Percentiles rank a stretch among this genome's conserved stretches.
These are phyloP conservation scores for Papiliotrema terrestris DNA, from an alignment of 1,284 basidiomycete species.

Conservation along the genomic window DNA sequence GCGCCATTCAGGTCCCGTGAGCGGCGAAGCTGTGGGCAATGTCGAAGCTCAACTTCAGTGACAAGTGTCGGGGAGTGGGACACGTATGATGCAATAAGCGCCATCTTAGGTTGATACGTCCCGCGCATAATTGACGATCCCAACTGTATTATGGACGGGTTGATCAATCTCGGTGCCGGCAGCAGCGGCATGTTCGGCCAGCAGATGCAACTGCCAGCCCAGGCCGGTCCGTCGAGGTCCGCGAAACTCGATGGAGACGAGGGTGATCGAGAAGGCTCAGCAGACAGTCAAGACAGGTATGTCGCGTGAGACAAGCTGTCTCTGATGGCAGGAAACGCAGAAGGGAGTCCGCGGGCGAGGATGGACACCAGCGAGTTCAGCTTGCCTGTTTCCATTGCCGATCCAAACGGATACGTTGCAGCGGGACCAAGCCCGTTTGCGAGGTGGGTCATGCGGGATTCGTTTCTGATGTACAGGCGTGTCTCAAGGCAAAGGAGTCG, in stretches of 20 bases:
- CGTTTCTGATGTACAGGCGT: constrained; percentile 23
- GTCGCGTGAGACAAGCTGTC: neutral
- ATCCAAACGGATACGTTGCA: constrained; percentile 48
- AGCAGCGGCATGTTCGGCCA: neutral
- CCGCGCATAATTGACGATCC: no score
- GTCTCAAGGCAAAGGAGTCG: constrained; percentile 37
- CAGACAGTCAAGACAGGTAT: constrained; percentile 4
- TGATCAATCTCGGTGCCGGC: no score
- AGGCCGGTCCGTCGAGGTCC: neutral
- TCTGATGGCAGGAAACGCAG: neutral
- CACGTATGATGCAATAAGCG: no score
- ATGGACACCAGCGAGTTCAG: constrained; percentile 21
- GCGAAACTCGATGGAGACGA: neutral
- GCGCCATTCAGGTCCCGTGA: no score
- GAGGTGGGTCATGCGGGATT: constrained; percentile 11
- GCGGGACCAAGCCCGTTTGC: constrained; percentile 44
- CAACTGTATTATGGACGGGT: no score
- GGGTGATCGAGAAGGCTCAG: neutral
- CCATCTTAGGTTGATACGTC: no score
- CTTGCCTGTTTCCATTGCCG: constrained; percentile 46
- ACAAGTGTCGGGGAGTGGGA: no score
- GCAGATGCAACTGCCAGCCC: neutral
- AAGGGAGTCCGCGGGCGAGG: neutral
- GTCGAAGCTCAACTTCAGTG: no score
- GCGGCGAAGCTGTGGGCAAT: no score